Base-by-base conservation (phyloP, 2,329 filamentous ascomycete species). In the Plenodomus lindquistii region DNA sequence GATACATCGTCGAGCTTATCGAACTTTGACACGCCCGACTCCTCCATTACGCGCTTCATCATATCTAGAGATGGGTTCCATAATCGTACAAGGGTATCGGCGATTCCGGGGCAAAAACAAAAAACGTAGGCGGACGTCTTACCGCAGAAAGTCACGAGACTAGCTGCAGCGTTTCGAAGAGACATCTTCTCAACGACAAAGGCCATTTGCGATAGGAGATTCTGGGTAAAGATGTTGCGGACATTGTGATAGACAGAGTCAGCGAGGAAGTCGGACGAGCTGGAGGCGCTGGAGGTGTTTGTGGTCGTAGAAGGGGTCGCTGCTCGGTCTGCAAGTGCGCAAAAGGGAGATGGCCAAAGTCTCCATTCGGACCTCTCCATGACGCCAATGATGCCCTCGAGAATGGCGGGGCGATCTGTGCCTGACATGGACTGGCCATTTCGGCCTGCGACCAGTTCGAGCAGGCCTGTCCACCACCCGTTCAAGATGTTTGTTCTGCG, bases 361-460 rank as follows among this genome's bases (percentile, higher is more conserved):
- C 89, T 85, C 92, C 92, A 97, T 74, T 97, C 92, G 0, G 87
- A 85, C 39, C 92, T 83, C 72, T 88, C 87, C 91, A 96, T 96
- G 66, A 97, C 85, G 44, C 87, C 83, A 40, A 87, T 85, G 18
- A 89, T 81, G 4, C 85, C 88, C 65, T 96, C 91, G 24, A 96
- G 80, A 37, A 96, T 84, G 2, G 85, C 81, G 0, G 91, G 89
- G 24, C 91, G 81, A 64, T 96, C 92, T n/a, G 90, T 86, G 10
- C 89, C 89, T 1, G 90, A 85, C 13, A 96, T 85, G 2, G 88
- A 86, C 62, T 91, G 87, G 46, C 86, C 86, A 66, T 86, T 83
- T 52, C 83, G 82, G 24, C 87, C 88, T 57, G 91, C 86, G 19
- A 96, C 81, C 77, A 96, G 85, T 50, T 94, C 91, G 46, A 96